Percentiles rank a stretch among this genome's conserved stretches.
Conservation (phyloP, 2,329 filamentous ascomycete genomes). For the Cladophialophora psammophila region DNA sequence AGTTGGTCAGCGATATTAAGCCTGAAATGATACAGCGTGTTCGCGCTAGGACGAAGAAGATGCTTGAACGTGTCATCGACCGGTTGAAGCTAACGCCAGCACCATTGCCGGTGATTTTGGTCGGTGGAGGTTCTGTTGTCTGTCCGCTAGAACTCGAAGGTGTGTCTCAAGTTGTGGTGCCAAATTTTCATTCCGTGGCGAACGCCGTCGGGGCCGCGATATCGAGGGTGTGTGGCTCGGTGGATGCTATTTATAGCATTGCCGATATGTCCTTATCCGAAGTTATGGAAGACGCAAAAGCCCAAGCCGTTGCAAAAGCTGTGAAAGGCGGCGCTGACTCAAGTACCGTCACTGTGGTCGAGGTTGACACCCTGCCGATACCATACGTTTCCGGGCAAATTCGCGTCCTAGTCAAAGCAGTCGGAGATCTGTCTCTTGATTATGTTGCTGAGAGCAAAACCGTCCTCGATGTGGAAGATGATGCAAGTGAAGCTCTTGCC, state of each 20-base stretch:
- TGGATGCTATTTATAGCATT: conserved; percentile 58
- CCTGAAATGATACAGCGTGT: conserved; percentile 47
- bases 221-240: conserved; percentile 61
- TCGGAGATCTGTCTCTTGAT: conserved; percentile 48
- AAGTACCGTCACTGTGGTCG: conserved; percentile 41
- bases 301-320: conserved; percentile 37
- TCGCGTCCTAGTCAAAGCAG: conserved; percentile 48
- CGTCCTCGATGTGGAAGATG: conserved; percentile 13
- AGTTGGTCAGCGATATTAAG: conserved; percentile 35
- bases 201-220: conserved; percentile 69
- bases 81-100: conserved; percentile 64
- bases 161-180: conserved; percentile 58
- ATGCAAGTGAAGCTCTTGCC: conserved; percentile 35
- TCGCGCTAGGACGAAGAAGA: conserved; percentile 50
- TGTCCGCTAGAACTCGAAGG: conserved; percentile 58
- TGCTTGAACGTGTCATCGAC: conserved; percentile 62
- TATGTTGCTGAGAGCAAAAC: conserved; percentile 33
- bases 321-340: conserved; percentile 27
- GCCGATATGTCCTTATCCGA: conserved; percentile 38
- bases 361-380: conserved; percentile 50
- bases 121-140: conserved; percentile 65
- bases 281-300: conserved; percentile 38
- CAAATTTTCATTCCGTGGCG: conserved; percentile 60
- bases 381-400: conserved; percentile 42
- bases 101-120: conserved; percentile 59